phyloP scores from a whole-genome alignment of 2,329 filamentous ascomycete species.

The Sclerotinia minor region DNA sequence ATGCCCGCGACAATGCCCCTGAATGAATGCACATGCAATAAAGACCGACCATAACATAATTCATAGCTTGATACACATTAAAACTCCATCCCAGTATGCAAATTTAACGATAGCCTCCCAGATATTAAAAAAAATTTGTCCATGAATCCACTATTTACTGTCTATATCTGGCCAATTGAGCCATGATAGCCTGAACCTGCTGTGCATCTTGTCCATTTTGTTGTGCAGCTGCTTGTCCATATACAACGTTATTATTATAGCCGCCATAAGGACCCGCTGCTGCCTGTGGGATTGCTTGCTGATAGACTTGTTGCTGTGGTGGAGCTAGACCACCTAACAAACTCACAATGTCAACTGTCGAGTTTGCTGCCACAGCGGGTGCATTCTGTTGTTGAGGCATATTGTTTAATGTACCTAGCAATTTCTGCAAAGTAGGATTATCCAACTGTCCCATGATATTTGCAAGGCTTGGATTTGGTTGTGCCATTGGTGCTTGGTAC shows the following conservation, averaged over 20 bases:
- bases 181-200: conserved; percentile 72
- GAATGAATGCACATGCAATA: not conserved
- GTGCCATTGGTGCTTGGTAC: conserved; percentile 43
- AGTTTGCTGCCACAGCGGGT: conserved; percentile 41
- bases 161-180: conserved; percentile 65
- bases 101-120: not conserved
- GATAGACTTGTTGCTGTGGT: conserved; percentile 29
- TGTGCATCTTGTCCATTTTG: conserved; percentile 47
- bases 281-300: conserved; percentile 34
- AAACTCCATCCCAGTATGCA: conserved; percentile 4
- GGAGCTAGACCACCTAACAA: conserved; percentile 39
- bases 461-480: conserved; percentile 54
- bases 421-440: conserved; percentile 66
- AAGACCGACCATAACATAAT: not conserved
- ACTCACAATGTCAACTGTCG: conserved; percentile 40
- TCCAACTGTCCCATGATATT: conserved; percentile 69
- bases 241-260: conserved; percentile 11
- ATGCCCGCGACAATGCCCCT: not conserved
- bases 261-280: conserved; percentile 24
- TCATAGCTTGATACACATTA: conserved; percentile 1
- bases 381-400: conserved; percentile 34
- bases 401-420: conserved; percentile 59
- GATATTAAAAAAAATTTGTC: not conserved
- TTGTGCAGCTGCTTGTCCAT: conserved; percentile 29
- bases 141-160: conserved; percentile 44